A percentile compares a stretch with the other conserved stretches of the same genome.
These are phyloP conservation scores for Avena insularis DNA, from an alignment of 176 grass and related monocot genomes.

Conservation along the genomic window DNA sequence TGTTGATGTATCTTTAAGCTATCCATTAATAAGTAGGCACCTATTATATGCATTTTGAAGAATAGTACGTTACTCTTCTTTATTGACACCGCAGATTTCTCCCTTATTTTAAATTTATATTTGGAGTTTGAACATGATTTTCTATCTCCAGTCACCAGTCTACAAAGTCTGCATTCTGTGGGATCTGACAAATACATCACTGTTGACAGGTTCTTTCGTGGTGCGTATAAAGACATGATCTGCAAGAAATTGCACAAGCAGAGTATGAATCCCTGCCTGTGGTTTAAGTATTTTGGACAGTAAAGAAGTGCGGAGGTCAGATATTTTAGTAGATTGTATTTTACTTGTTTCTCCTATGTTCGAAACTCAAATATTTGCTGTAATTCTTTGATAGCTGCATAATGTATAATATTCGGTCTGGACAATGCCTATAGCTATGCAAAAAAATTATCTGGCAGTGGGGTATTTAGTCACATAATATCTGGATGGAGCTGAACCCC, in stretches of 20 bases:
- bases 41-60: not conserved
- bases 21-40: not conserved
- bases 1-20: not conserved
- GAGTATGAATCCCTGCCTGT: conserved; percentile 16
- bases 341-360: not conserved
- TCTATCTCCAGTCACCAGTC: not conserved
- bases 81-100: too few species aligned
- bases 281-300: conserved; percentile 14
- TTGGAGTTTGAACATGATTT: not conserved
- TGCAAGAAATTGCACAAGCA: conserved; percentile 20
- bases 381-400: conserved; percentile 3
- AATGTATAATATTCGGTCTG: conserved; percentile 9
- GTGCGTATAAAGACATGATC: conserved; percentile 73
- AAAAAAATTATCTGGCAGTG: not conserved
- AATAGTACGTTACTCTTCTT: not conserved
- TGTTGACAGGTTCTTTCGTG: conserved; percentile 69
- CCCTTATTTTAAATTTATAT: too few species aligned
- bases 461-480: not conserved
- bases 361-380: not conserved
- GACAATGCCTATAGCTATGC: not conserved
- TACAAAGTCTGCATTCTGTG: not conserved
- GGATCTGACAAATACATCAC: conserved; percentile 32
- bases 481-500: not conserved
- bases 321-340: conserved; percentile 15
- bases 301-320: not conserved